Percentiles rank a stretch among this genome's conserved stretches.
Evolutionary conservation across 1,284 basidiomycete species (phyloP).

Genomic region (Flammula alnicola): DNA sequence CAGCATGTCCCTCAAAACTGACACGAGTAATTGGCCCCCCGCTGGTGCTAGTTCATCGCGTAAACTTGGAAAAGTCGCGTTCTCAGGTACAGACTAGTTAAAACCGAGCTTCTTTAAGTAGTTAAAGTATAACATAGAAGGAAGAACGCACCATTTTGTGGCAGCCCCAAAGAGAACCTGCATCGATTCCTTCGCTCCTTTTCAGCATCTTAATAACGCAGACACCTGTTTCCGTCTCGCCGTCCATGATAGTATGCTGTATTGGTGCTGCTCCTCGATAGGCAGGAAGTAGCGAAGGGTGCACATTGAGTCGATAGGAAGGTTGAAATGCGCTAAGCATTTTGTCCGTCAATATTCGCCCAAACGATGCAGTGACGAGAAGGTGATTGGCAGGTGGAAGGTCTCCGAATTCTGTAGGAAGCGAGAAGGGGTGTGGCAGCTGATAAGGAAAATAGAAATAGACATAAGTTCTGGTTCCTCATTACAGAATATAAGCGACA

Average conservation of each 20-base stretch:
- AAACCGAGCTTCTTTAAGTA: background rate
- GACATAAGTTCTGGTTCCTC: background rate
- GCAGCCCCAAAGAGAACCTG: slow-evolving; percentile 61
- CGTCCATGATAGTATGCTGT: slow-evolving; percentile 80
- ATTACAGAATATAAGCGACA: slow-evolving; percentile 3
- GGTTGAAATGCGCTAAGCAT: slow-evolving; percentile 72
- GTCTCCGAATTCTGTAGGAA: slow-evolving; percentile 3
- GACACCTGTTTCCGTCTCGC: slow-evolving; percentile 68
- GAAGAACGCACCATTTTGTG: slow-evolving; percentile 44
- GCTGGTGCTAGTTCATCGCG: slow-evolving; percentile 62
- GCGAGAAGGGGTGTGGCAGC: slow-evolving; percentile 54
- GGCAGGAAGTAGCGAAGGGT: slow-evolving; percentile 88
- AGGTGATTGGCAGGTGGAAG: slow-evolving; percentile 53
- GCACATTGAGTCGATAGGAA: slow-evolving; percentile 82
- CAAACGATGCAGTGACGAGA: slow-evolving; percentile 91
- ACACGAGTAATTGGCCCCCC: slow-evolving; percentile 77
- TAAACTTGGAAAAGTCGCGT: slow-evolving; percentile 58
- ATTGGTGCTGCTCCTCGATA: slow-evolving; percentile 94
- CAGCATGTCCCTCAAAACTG: slow-evolving; percentile 69
- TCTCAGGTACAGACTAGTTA: slow-evolving; percentile 53
- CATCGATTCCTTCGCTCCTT: slow-evolving; percentile 60
- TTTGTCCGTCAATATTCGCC: slow-evolving; percentile 77
- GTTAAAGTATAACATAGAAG: background rate
- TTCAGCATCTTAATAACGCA: slow-evolving; percentile 70
- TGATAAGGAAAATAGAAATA: slow-evolving; percentile 18